Evolutionary conservation across 805 yeast species (phyloP).

Genomic region (Candida loeiensis): DNA sequence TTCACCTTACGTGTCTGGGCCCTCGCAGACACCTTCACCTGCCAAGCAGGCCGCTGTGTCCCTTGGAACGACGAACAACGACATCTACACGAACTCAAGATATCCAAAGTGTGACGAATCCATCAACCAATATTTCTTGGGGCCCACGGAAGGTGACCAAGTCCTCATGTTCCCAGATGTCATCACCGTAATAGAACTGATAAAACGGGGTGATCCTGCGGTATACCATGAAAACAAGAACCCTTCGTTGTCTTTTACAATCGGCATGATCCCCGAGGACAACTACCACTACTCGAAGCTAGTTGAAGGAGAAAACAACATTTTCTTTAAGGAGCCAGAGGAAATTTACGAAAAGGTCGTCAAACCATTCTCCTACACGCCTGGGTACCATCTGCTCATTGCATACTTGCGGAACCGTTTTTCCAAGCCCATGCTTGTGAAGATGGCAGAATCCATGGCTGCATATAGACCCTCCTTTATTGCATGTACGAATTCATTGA

Average conservation of each 20-base stretch:
- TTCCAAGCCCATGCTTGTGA: constrained; percentile 62
- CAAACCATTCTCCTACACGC: constrained; percentile 82
- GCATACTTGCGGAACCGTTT: constrained; percentile 71
- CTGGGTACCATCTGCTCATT: constrained; percentile 82
- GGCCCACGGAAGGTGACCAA: constrained; percentile 43
- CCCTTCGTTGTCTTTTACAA: constrained; percentile 45
- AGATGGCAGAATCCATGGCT: constrained; percentile 85
- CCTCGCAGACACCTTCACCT: constrained; percentile 18
- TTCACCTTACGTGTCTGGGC: constrained; percentile 5
- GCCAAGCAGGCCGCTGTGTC: constrained; percentile 1
- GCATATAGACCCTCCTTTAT: constrained; percentile 89
- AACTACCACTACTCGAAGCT: constrained; percentile 20
- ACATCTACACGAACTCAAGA: constrained; percentile 17
- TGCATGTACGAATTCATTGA: constrained; percentile 83
- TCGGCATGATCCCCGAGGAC: constrained; percentile 43
- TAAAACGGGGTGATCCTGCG: constrained; percentile 39
- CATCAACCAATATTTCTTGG: constrained; percentile 68
- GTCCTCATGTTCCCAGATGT: constrained; percentile 58
- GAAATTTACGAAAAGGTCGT: constrained; percentile 75
- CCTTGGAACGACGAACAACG: not conserved
- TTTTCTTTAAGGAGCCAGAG: constrained; percentile 54
- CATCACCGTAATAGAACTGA: constrained; percentile 39
- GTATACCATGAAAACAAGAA: constrained; percentile 31
- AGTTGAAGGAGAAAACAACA: constrained; percentile 13
- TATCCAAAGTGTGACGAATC: constrained; percentile 50